Evolutionary conservation across 306 rosid species (phyloP), one percentile per base, ranked within the genome.

Genomic region (Luffa acutangula): DNA sequence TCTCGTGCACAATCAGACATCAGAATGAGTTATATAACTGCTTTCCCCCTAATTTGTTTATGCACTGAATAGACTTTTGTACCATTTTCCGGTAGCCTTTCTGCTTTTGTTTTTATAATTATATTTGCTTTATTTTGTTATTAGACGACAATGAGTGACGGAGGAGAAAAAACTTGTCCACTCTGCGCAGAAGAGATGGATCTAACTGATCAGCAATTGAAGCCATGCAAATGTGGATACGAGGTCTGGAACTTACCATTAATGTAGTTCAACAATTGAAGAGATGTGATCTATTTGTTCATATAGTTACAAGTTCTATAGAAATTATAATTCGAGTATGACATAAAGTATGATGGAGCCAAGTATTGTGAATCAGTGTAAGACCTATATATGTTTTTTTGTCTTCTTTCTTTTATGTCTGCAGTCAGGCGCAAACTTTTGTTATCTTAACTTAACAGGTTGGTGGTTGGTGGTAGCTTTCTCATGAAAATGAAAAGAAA

Each of bases 111-210:
- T 34, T 52, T 80, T 20, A 51, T 82, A 45, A 49, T 69, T 75
- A 18, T 49, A 46, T 71, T 56, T 51, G 37, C 37, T 14, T 51
- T 58, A 12, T 80, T 76, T 78, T 66, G 3, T 76, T 58, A 69
- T 33, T 83, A 82, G 88, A 86, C 83, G 88, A 96, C 83, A 94
- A 96, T 96, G 99, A 91, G 97, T 79, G 99, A 93, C 31, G 92
- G 87, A 86, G 97, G 94, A 82, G 99, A 96, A 82, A 96, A 87
- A 88, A 89, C 97, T 77, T 96, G 99, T 63, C 99, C 98, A 81
- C 99, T 96, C 78, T 96, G 99, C 39, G 97, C 98, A 0, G 98
- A 96, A 84, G 99, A 96, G 85, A 96, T 96, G 99, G 99, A 93
- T 90, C 89, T 91, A 87, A 96, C 99, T 17, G 99, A 96, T 88